Percentiles rank a stretch among this genome's conserved stretches.
These are phyloP conservation scores for Dipsacomyces acuminosporus DNA, from an alignment of 371 early-diverging fungal species.

Conservation along the genomic window DNA sequence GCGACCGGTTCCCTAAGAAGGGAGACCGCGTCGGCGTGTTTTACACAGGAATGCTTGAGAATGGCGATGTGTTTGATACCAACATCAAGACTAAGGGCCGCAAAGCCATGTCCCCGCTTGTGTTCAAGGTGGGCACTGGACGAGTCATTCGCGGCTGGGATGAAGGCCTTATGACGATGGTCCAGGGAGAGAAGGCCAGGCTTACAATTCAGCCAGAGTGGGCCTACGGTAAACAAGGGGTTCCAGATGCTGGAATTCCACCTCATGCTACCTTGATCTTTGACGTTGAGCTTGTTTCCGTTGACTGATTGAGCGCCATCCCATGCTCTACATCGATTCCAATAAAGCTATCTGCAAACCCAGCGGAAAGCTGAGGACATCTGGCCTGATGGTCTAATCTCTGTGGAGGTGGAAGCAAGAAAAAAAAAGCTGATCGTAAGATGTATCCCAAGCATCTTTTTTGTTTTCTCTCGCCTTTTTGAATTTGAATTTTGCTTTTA, in stretches of 20 bases:
- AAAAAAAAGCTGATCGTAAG: too few relatives aligned
- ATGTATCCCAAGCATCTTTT: too few relatives aligned
- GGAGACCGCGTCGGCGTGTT: conserved; percentile 52
- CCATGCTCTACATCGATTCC: too few relatives aligned
- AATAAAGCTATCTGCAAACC: not conserved
- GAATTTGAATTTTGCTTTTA: too few relatives aligned
- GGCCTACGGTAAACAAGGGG: conserved; percentile 67
- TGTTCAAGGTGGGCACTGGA: conserved; percentile 80
- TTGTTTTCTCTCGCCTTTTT: too few relatives aligned
- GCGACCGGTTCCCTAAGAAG: conserved; percentile 51
- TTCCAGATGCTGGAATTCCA: conserved; percentile 64
- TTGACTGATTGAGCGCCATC: conserved; percentile 56
- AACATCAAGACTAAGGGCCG: conserved; percentile 50
- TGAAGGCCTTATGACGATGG: conserved; percentile 77
- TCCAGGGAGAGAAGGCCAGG: conserved; percentile 63
- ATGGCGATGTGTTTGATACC: conserved; percentile 62
- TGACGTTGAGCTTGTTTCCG: conserved; percentile 74
- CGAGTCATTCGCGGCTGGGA: conserved; percentile 87
- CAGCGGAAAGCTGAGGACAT: too few relatives aligned
- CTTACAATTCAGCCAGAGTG: conserved; percentile 68
- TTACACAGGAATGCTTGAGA: conserved; percentile 61
- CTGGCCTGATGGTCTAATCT: too few relatives aligned
- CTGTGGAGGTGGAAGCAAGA: too few relatives aligned
- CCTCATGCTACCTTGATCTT: conserved; percentile 79
- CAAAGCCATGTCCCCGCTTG: conserved; percentile 55